A percentile compares a stretch with the other conserved stretches of the same genome.
Evolutionary conservation across 1,284 basidiomycete genomes (phyloP).

Genomic region (Testicularia cyperi): DNA sequence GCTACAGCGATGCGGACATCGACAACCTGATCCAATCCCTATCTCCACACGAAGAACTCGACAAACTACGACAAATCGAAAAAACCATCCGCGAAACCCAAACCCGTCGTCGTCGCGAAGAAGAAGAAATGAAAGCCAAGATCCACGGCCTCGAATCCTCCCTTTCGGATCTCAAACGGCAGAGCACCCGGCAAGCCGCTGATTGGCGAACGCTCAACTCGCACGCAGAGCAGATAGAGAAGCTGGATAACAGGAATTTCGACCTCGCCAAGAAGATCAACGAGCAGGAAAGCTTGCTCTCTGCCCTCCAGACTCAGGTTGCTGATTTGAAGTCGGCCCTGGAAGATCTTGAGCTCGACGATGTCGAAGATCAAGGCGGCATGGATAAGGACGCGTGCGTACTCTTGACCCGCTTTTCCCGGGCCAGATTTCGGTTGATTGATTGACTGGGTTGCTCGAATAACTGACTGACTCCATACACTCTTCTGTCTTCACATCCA

Average conservation of each 20-base stretch:
- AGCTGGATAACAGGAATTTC: slow-evolving; percentile 49
- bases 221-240: slow-evolving; percentile 37
- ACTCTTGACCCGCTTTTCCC: no score
- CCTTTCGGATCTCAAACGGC: slow-evolving; percentile 30
- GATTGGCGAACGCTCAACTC: slow-evolving; percentile 41
- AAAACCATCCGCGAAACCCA: slow-evolving; percentile 34
- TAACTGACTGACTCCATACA: no score
- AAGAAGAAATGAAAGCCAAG: slow-evolving; percentile 26
- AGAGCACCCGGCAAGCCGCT: slow-evolving; percentile 36
- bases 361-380: slow-evolving; percentile 40
- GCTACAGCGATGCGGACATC: slow-evolving; percentile 33
- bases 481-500: no score
- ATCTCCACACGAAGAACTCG: slow-evolving; percentile 23
- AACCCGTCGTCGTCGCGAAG: slow-evolving; percentile 3
- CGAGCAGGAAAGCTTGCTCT: slow-evolving; percentile 41
- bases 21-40: slow-evolving; percentile 29
- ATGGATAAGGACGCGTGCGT: slow-evolving; percentile 51
- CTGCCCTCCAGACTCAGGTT: slow-evolving; percentile 38
- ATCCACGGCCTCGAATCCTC: slow-evolving; percentile 25
- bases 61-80: slow-evolving; percentile 29
- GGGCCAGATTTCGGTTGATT: no score
- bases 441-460: no score
- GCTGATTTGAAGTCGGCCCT: slow-evolving; percentile 20
- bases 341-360: slow-evolving; percentile 41
- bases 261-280: slow-evolving; percentile 52